These are phyloP conservation scores for Scopulariopsis brevicaulis DNA, from an alignment of 2,329 filamentous ascomycete genomes.

Conservation along the genomic window DNA sequence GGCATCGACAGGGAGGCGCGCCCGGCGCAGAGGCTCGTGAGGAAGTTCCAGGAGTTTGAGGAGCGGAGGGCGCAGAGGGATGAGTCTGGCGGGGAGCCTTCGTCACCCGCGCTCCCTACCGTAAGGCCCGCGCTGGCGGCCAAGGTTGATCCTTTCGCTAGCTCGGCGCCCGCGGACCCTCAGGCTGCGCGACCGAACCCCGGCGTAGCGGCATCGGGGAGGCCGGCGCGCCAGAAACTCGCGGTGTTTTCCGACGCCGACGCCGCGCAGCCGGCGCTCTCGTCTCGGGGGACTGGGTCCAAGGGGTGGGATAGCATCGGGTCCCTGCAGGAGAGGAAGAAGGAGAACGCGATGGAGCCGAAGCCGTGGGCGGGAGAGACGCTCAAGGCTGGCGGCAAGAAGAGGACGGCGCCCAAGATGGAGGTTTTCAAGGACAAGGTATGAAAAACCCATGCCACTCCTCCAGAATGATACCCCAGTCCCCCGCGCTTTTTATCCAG, in stretches of 20 bases:
- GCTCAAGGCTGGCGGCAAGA: slow-evolving; percentile 76
- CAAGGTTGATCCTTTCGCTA: slow-evolving; percentile 73
- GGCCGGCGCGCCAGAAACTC: slow-evolving; percentile 68
- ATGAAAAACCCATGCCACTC: slow-evolving; percentile 31
- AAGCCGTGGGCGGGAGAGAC: slow-evolving; percentile 91
- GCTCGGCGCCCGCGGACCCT: slow-evolving; percentile 44
- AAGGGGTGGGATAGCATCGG: slow-evolving; percentile 91
- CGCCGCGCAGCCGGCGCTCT: slow-evolving; percentile 43
- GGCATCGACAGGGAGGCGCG: slow-evolving; percentile 83
- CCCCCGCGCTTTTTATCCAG: slow-evolving; percentile 18
- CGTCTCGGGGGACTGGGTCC: slow-evolving; percentile 34
- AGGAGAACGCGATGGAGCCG: slow-evolving; percentile 80
- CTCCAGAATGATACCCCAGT: slow-evolving; percentile 8
- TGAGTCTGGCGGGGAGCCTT: slow-evolving; percentile 48
- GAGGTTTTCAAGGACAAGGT: slow-evolving; percentile 93
- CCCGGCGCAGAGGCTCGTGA: slow-evolving; percentile 66
- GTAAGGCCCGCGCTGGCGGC: slow-evolving; percentile 74
- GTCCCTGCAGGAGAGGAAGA: slow-evolving; percentile 76
- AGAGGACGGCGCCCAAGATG: slow-evolving; percentile 65
- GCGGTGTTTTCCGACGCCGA: slow-evolving; percentile 80
- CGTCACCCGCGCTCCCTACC: slow-evolving; percentile 76
- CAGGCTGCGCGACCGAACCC: slow-evolving; percentile 48
- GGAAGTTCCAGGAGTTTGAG: slow-evolving; percentile 91
- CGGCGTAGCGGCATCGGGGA: slow-evolving; percentile 40
- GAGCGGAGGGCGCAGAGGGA: slow-evolving; percentile 58